Conservation (phyloP, 306 rosid species). For the Begonia fuchsioides region DNA sequence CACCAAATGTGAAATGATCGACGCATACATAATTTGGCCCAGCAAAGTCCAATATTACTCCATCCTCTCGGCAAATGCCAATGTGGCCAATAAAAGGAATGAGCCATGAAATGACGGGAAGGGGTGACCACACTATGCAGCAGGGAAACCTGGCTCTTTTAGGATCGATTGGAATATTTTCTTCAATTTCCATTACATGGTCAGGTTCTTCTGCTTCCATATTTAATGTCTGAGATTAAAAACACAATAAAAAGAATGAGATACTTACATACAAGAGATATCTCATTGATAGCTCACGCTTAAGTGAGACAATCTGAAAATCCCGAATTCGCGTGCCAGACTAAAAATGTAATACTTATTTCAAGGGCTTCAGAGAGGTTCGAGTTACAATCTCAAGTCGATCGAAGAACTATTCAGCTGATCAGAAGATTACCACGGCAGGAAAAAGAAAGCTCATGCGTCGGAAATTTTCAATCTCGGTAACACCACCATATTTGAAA, state of each 20-base stretch:
- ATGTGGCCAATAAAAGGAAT: conserved; percentile 88
- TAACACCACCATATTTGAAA: not conserved
- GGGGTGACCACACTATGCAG: conserved; percentile 94
- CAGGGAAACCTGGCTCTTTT: conserved; percentile 68
- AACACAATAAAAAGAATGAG: no score
- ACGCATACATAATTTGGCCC: conserved; percentile 88
- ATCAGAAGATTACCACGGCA: no score
- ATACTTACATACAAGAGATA: no score
- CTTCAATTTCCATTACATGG: conserved; percentile 29
- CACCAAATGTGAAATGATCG: conserved; percentile 77
- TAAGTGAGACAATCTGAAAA: no score
- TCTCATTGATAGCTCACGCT: no score
- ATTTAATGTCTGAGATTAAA: conserved; percentile 9
- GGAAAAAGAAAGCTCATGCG: not conserved
- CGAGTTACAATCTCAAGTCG: no score
- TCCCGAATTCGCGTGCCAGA: no score
- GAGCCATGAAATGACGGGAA: conserved; percentile 89
- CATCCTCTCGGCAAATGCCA: conserved; percentile 95
- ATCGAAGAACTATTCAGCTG: no score
- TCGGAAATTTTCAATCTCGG: not conserved
- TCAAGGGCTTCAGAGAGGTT: no score
- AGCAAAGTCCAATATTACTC: conserved; percentile 91
- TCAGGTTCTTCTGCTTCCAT: conserved; percentile 57
- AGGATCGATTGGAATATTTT: conserved; percentile 55
- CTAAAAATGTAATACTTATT: no score